A percentile compares a stretch with the other conserved stretches of the same genome.
Evolutionary conservation across 345 rosid genomes (phyloP).

Genomic region (Anacardium occidentale): DNA sequence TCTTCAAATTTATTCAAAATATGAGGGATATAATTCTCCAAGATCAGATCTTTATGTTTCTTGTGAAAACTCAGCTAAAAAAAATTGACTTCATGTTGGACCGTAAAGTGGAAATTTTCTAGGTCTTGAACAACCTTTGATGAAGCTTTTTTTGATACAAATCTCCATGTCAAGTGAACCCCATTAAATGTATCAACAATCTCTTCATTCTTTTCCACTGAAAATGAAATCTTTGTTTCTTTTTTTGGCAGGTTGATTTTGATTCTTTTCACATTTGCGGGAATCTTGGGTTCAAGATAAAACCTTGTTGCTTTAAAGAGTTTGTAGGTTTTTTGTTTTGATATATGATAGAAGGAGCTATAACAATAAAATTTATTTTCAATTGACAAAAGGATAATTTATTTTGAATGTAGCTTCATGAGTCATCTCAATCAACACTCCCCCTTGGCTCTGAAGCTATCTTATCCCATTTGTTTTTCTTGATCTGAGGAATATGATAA

Average conservation of each 20-base stretch:
- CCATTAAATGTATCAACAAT: slow-evolving; percentile 34
- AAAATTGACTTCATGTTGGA: slow-evolving; percentile 5
- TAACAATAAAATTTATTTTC: too few species aligned
- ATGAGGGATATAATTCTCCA: slow-evolving; percentile 26
- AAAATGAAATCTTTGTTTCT: slow-evolving; percentile 18
- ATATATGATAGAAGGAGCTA: too few species aligned
- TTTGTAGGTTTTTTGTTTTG: too few species aligned
- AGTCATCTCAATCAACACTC: too few species aligned
- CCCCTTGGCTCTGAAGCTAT: too few species aligned
- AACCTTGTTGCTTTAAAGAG: slow-evolving; percentile 36
- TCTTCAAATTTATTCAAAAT: slow-evolving; percentile 25
- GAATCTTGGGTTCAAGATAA: slow-evolving; percentile 38
- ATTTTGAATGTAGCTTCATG: too few species aligned
- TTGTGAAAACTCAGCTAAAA: slow-evolving; percentile 37
- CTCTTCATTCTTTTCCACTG: slow-evolving; percentile 28
- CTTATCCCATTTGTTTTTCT: too few species aligned
- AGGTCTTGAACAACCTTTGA: not conserved
- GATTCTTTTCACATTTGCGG: slow-evolving; percentile 24
- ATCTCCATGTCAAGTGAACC: slow-evolving; percentile 32
- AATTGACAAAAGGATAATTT: too few species aligned
- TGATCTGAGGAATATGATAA: too few species aligned
- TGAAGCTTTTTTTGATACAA: not conserved
- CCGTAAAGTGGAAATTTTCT: not conserved
- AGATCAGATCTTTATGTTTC: slow-evolving; percentile 33
- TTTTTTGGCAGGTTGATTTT: slow-evolving; percentile 20